Evolutionary conservation across 495 filamentous ascomycete genomes (phyloP).

Genomic region (Talaromyces liani): DNA sequence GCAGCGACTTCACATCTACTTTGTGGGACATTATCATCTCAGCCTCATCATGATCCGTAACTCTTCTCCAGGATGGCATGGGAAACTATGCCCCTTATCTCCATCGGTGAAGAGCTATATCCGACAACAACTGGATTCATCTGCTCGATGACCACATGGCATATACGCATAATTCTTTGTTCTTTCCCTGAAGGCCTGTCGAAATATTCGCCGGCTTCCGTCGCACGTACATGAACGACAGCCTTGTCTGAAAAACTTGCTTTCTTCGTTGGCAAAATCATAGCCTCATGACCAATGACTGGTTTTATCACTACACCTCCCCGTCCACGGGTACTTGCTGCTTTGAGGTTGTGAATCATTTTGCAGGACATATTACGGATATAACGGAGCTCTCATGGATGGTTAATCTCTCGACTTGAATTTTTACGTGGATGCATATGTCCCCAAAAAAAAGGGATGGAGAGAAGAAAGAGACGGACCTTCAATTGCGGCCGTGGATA

Average conservation of each 20-base stretch:
- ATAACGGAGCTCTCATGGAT: no score
- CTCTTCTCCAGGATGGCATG: background rate
- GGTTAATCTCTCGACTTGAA: no score
- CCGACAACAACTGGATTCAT: background rate
- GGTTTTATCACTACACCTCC: background rate
- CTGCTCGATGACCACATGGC: background rate
- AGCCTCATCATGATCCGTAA: background rate
- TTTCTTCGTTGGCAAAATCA: background rate
- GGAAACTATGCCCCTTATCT: background rate
- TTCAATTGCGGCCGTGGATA: no score
- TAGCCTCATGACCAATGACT: background rate
- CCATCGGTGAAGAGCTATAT: background rate
- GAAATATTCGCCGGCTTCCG: background rate
- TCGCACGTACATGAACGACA: background rate
- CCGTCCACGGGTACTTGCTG: no score
- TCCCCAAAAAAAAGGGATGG: no score
- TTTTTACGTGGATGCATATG: no score
- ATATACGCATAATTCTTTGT: background rate
- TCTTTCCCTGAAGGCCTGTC: background rate
- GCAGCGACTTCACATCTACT: background rate
- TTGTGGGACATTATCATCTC: background rate
- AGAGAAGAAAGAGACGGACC: no score
- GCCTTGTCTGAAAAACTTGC: background rate
- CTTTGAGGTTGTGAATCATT: background rate
- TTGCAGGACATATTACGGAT: background rate